Conservation (phyloP, 1,139 yeast species). For the Yamadazyma taylorii region DNA sequence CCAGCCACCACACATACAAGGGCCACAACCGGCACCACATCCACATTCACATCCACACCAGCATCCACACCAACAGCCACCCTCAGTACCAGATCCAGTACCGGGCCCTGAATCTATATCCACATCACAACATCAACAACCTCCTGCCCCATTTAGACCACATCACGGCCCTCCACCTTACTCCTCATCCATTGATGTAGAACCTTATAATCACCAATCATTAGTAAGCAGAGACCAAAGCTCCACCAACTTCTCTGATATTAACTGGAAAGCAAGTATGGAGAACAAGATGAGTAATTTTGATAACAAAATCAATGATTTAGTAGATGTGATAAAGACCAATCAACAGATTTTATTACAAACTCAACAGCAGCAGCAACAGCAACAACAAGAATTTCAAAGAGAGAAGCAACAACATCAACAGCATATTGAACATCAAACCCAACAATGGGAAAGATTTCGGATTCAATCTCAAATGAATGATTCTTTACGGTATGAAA, state of each 20-base stretch:
- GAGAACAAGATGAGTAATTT: slow-evolving; percentile 47
- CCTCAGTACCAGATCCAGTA: too few species aligned
- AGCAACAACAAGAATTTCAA: slow-evolving; percentile 13
- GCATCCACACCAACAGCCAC: neutral
- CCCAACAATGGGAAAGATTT: neutral
- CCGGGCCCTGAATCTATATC: too few species aligned
- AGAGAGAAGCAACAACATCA: slow-evolving; percentile 4
- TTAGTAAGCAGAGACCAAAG: neutral
- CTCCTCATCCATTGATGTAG: neutral
- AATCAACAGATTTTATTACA: slow-evolving; percentile 32
- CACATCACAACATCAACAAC: slow-evolving; percentile 2
- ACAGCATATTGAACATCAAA: neutral
- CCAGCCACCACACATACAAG: slow-evolving; percentile 1
- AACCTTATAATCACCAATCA: neutral
- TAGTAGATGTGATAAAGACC: slow-evolving; percentile 36
- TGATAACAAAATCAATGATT: slow-evolving; percentile 46
- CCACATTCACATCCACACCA: neutral
- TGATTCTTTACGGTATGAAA: neutral
- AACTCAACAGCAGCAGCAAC: slow-evolving; percentile 21
- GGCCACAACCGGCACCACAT: neutral
- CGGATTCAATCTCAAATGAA: slow-evolving; percentile 1
- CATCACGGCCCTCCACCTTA: slow-evolving; percentile 1
- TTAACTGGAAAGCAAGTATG: slow-evolving; percentile 42
- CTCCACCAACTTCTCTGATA: slow-evolving; percentile 3
- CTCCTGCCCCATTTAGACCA: neutral